phyloP scores from a whole-genome alignment of 2,329 filamentous ascomycete genomes.

The Fusarium cyanostomum region DNA sequence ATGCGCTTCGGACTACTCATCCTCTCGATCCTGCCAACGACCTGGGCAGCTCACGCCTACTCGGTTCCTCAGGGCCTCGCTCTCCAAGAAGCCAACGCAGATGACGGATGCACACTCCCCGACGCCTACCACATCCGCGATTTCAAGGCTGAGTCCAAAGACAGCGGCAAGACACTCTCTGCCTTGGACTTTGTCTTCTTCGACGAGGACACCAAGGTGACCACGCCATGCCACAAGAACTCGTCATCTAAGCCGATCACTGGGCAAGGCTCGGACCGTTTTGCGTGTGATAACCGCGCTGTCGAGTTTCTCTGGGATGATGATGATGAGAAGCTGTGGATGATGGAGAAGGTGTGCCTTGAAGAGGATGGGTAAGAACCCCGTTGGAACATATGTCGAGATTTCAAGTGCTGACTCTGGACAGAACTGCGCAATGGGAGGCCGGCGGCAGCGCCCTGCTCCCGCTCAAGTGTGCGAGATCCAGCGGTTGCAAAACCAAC shows the following conservation, averaged over 20 bases:
- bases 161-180: constrained; percentile 46
- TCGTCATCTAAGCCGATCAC: constrained; percentile 49
- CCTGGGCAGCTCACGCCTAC: constrained; percentile 41
- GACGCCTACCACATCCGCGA: constrained; percentile 51
- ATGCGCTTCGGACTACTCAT: constrained; percentile 36
- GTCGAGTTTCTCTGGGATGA: constrained; percentile 56
- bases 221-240: constrained; percentile 57
- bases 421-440: constrained; percentile 44
- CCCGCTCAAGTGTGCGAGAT: constrained; percentile 31
- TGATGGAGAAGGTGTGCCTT: constrained; percentile 58
- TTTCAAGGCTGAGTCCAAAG: constrained; percentile 49
- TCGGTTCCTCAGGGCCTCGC: constrained; percentile 39
- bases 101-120: constrained; percentile 50
- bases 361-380: constrained; percentile 48
- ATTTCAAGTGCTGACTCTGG: constrained; percentile 1
- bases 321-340: constrained; percentile 45
- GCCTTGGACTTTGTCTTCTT: constrained; percentile 53
- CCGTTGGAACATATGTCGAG: background rate
- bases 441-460: constrained; percentile 44
- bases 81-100: constrained; percentile 37
- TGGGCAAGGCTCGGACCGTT: constrained; percentile 47
- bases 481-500: constrained; percentile 41
- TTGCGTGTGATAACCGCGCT: constrained; percentile 52
- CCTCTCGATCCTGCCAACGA: constrained; percentile 36
- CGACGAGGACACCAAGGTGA: constrained; percentile 52